Percentiles rank a stretch among this genome's conserved stretches.
phyloP scores from a whole-genome alignment of 805 yeast species.

The Kuraishia hungarica region DNA sequence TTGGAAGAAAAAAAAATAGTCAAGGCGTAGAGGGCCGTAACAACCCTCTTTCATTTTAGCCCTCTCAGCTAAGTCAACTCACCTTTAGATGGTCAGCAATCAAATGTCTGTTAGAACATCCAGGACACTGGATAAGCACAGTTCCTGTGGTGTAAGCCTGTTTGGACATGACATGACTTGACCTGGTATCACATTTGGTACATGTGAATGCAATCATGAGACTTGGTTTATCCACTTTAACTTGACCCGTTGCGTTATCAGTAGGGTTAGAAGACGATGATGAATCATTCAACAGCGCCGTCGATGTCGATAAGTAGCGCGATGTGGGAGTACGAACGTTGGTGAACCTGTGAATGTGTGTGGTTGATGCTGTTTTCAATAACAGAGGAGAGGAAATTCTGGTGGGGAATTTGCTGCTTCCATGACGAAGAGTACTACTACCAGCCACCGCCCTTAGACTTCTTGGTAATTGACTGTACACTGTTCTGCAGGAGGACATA shows the following conservation, averaged over 20 bases:
- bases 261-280: background rate
- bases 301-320: background rate
- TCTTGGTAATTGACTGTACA: background rate
- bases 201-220: conserved; percentile 89
- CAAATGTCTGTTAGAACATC: conserved; percentile 79
- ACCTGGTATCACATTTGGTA: conserved; percentile 74
- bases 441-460: background rate
- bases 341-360: background rate
- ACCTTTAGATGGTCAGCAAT: conserved; percentile 79
- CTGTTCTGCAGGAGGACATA: background rate
- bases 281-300: background rate
- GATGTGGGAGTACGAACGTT: background rate
- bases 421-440: background rate
- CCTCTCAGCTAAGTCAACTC: conserved; percentile 13
- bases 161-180: conserved; percentile 85
- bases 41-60: too few species aligned
- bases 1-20: conserved; percentile 8
- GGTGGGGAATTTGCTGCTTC: too few species aligned
- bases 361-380: background rate
- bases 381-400: background rate
- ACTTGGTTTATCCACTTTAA: conserved; percentile 67
- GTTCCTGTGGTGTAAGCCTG: conserved; percentile 87
- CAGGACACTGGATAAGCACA: conserved; percentile 85
- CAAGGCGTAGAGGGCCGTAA: background rate
- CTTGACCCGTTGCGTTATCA: conserved; percentile 4